These are phyloP conservation scores for Syzygium malaccense DNA, from an alignment of 441 rosid genomes.

Conservation along the genomic window DNA sequence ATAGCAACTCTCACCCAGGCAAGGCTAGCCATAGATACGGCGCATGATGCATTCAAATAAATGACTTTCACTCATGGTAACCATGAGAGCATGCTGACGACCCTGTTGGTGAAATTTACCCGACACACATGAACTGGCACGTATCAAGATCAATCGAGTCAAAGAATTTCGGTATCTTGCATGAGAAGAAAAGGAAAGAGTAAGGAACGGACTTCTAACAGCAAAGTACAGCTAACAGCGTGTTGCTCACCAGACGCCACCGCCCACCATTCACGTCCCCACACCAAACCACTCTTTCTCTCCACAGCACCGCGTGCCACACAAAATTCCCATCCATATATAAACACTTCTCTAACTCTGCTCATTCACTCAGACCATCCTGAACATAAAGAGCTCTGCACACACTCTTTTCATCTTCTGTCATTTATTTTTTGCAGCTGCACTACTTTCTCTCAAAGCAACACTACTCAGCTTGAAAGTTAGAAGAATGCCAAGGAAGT, in stretches of 20 bases:
- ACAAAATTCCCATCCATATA: neutral
- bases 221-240: neutral
- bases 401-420: neutral
- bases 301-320: neutral
- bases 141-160: fast-evolving
- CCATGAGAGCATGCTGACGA: too few relatives aligned
- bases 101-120: too few relatives aligned
- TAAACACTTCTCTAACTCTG: neutral
- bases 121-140: too few relatives aligned
- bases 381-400: neutral
- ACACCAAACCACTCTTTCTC: neutral
- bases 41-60: too few relatives aligned
- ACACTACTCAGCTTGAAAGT: neutral
- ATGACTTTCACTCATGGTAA: too few relatives aligned
- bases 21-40: too few relatives aligned
- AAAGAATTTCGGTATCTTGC: neutral
- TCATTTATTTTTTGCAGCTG: neutral
- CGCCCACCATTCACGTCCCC: neutral
- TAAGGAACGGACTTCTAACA: neutral
- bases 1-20: too few relatives aligned
- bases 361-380: neutral
- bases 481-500: neutral
- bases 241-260: neutral
- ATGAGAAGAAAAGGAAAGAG: neutral
- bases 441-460: neutral